phyloP scores from a whole-genome alignment of 306 rosid species.

The Rosa persica region DNA sequence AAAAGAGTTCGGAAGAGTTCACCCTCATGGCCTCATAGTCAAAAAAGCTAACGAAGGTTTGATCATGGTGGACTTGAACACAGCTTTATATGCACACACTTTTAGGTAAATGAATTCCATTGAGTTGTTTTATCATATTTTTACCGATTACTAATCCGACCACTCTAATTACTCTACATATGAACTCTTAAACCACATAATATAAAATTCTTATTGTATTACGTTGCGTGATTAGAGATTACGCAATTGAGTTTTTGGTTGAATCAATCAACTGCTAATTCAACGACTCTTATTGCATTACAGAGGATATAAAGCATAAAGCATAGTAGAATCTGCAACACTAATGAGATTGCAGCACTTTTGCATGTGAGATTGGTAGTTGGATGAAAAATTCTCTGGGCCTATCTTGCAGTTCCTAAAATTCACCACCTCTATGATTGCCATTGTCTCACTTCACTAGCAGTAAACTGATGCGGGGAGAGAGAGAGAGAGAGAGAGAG shows the following conservation, averaged over 20 bases:
- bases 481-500: constrained; percentile 13
- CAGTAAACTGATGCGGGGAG: constrained; percentile 21
- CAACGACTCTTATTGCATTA: not conserved
- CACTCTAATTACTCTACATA: not conserved
- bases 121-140: not conserved
- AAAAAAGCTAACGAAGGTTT: not conserved
- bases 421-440: constrained; percentile 48
- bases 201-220: not conserved
- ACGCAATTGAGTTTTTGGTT: not conserved
- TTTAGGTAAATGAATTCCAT: not conserved
- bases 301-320: too few relatives aligned
- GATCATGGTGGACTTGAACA: not conserved
- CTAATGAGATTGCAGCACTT: not conserved
- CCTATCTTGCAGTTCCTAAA: constrained; percentile 4
- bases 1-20: not conserved
- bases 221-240: not conserved
- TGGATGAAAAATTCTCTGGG: constrained; percentile 39
- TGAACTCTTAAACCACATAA: not conserved
- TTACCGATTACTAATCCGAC: not conserved
- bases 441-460: constrained; percentile 25
- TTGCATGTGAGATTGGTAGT: constrained; percentile 36
- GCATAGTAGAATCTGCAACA: not conserved
- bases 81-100: not conserved
- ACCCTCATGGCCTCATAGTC: not conserved
- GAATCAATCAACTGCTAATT: not conserved